Evolutionary conservation across 139 green algal genomes (phyloP), one percentile per base, ranked within the genome.

Genomic region (Deuterostichococcus epilithicus): DNA sequence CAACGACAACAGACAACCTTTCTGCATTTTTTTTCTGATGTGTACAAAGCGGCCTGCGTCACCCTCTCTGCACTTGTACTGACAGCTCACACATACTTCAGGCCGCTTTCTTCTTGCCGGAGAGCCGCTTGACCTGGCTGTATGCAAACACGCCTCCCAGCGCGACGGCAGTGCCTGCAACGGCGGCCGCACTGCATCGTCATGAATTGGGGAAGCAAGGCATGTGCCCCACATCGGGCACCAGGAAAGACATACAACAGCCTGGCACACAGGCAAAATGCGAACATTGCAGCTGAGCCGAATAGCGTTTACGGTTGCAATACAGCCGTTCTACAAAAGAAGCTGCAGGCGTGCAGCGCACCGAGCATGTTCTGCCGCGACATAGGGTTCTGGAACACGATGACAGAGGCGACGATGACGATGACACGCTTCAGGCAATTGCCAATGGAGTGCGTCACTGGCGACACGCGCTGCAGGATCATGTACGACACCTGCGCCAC

Each of bases 351-450:
- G 26, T 28, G 34, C 26, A 28, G 28, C 71, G 28, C 73, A 82
- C 83, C 84, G 32, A 86, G 68, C 65, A 82, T 77, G 52, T 86
- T 87, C 35, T 86, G 75, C 39, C 80, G 32, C 8, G 81, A 85
- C 71, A 98, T 90, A 28, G 95, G 95, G 76, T 94, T 97, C 22
- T 86, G 80, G 88, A 99, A 99, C 52, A 97, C 88, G 30, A 99
- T 60, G 32, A 99, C 88, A 2, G 89, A 93, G 8, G 92, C 87
- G 32, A 95, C 90, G 80, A 99, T 99, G 44, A 99, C 95, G 52
- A 98, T 90, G 42, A 99, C 94, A 15, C 95, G 86, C 91, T 99
- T 99, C 30, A 99, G 88, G 78, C 96, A 99, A 90, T 99, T 99
- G 82, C 96, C 96, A 44, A 99, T 95, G 63, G 94, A 98, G 88